Evolutionary conservation across 164 flowering plant species (phyloP), one percentile per base, ranked within the genome.

Genomic region (Piper longum): DNA sequence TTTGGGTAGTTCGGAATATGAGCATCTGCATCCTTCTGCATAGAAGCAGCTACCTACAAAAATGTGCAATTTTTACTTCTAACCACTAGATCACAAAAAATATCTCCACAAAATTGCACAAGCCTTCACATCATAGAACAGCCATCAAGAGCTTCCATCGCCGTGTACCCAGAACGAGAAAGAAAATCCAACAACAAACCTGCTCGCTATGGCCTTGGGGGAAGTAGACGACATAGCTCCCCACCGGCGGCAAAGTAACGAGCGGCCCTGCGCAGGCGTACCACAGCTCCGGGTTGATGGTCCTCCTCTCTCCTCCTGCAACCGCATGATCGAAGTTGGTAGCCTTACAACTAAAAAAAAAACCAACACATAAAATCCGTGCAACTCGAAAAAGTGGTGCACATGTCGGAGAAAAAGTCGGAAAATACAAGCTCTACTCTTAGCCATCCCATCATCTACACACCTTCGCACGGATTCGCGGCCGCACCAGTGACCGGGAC

Each of bases 151-250:
- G 36, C 36, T 26, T 26, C 36, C 36, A 26, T 26, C 36, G 36
- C 36, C 36, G 36, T 26, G 36, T 26, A 26, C 36, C 36, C 36
- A 26, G 36, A 26, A 26, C 36, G 36, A 26, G 36, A 48, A 48
- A 48, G 14, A 5, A 48, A 9, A 5, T 5, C 6, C 6, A 5
- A 44, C 48, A 44, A 12, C 52, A 4, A 26, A 89, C 96, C 87
- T 90, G 95, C 61, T 90, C 97, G 72, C 95, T 87, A 76, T 89
- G 96, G 43, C 96, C 96, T 69, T 89, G 96, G 16, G 96, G 96
- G 71, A 89, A 89, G 67, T 89, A 90, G 44, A 87, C 84, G 2
- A 90, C 97, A 60, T 76, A 85, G 62, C 86, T 86, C 57, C 95
- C 92, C 8, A 86, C 92, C 40, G 85, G 80, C 66, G 97, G 97